Percentiles rank a stretch among this genome's conserved stretches.
phyloP scores from a whole-genome alignment of 2,329 filamentous ascomycete species.

The Magnaporthiopsis rhizophila region DNA sequence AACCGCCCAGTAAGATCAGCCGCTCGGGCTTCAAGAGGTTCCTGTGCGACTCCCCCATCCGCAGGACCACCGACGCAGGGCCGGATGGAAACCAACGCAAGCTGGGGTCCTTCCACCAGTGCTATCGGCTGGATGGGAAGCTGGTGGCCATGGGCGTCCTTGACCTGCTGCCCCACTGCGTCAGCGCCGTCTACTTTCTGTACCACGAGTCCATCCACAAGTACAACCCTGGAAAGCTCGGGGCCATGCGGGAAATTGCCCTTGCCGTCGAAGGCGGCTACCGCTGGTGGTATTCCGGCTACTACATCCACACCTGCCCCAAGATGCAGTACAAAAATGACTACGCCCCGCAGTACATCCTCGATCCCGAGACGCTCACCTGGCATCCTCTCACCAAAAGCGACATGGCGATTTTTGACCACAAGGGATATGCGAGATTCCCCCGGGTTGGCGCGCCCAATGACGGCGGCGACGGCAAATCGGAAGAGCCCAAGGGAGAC shows the following conservation, averaged over 20 bases:
- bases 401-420: slow-evolving; percentile 41
- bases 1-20: slow-evolving; percentile 51
- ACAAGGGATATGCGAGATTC: slow-evolving; percentile 45
- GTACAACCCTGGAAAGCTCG: slow-evolving; percentile 66
- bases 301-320: slow-evolving; percentile 71
- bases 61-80: slow-evolving; percentile 31
- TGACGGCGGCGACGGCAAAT: not conserved
- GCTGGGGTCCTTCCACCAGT: slow-evolving; percentile 73
- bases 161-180: slow-evolving; percentile 66
- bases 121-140: slow-evolving; percentile 68
- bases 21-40: slow-evolving; percentile 60
- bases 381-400: slow-evolving; percentile 54
- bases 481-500: not conserved
- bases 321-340: slow-evolving; percentile 86
- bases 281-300: slow-evolving; percentile 71
- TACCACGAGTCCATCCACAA: slow-evolving; percentile 68
- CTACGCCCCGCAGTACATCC: slow-evolving; percentile 64
- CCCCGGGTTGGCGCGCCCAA: not conserved
- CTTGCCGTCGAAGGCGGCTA: slow-evolving; percentile 63
- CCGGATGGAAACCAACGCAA: slow-evolving; percentile 43
- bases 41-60: slow-evolving; percentile 63
- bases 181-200: slow-evolving; percentile 77
- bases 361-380: slow-evolving; percentile 57
- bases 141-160: slow-evolving; percentile 70
- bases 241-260: slow-evolving; percentile 64